Percentiles rank a stretch among this genome's conserved stretches.
These are phyloP conservation scores for Ganoderma sinense DNA, from an alignment of 1,284 basidiomycete species.

Conservation along the genomic window DNA sequence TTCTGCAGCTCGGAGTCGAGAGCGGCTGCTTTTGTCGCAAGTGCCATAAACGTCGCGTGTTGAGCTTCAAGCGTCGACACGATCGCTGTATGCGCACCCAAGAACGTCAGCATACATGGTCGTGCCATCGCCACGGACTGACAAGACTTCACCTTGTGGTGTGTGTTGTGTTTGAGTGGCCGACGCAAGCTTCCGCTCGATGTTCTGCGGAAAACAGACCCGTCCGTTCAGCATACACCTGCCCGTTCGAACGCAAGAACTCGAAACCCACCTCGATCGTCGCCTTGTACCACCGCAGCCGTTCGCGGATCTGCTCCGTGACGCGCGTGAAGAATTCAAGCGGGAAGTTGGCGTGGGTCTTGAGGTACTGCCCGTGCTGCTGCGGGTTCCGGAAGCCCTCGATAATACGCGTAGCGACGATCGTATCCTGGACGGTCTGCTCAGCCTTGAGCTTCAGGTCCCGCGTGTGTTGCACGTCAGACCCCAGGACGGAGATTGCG, in stretches of 20 bases:
- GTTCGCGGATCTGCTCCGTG: slow-evolving; percentile 73
- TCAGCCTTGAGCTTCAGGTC: slow-evolving; percentile 78
- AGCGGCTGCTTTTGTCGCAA: slow-evolving; percentile 75
- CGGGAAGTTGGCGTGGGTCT: slow-evolving; percentile 82
- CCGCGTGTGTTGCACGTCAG: slow-evolving; percentile 69
- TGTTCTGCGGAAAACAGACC: slow-evolving; percentile 60
- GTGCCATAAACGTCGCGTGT: slow-evolving; percentile 73
- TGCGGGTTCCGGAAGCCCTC: slow-evolving; percentile 80
- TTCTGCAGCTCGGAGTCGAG: slow-evolving; percentile 76
- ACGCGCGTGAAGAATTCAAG: slow-evolving; percentile 83
- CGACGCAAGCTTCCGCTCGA: slow-evolving; percentile 79
- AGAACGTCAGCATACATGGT: background rate
- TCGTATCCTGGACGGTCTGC: slow-evolving; percentile 79
- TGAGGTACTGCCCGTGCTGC: slow-evolving; percentile 69
- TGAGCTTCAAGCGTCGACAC: slow-evolving; percentile 78
- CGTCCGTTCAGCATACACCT: background rate
- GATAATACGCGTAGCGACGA: slow-evolving; percentile 74
- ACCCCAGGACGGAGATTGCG: slow-evolving; percentile 67
- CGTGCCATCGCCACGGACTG: background rate
- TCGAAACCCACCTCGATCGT: slow-evolving; percentile 82
- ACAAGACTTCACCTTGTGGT: slow-evolving; percentile 67
- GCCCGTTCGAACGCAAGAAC: too few species aligned
- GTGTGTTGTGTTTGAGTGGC: slow-evolving; percentile 69
- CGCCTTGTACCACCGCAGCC: slow-evolving; percentile 77
- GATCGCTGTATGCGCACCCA: slow-evolving; percentile 55